Conservation (phyloP, 768 basidiomycete genomes). For the Termitomyces sp. region DNA sequence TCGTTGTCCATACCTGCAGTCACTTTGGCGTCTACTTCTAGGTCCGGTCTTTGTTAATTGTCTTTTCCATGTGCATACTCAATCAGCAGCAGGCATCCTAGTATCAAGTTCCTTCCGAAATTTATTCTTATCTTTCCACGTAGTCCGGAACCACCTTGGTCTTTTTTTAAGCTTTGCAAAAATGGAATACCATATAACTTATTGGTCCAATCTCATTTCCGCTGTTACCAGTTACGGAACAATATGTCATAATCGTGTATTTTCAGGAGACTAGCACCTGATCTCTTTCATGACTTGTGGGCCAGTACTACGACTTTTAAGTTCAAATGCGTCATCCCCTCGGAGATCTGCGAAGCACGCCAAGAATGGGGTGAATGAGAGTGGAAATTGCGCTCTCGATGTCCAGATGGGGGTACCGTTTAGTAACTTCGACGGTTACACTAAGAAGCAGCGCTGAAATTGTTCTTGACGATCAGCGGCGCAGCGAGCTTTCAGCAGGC, state of each 20-base stretch:
- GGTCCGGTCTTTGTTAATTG: neutral
- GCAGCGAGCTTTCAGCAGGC: neutral
- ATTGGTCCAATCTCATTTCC: neutral
- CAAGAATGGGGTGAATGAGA: neutral
- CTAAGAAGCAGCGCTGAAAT: neutral
- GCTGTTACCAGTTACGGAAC: neutral
- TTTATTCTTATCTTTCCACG: neutral
- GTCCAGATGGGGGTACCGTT: neutral
- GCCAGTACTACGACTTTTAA: neutral
- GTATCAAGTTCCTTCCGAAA: neutral
- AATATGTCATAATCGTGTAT: neutral
- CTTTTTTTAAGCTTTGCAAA: neutral
- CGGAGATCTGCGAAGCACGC: conserved; percentile 9
- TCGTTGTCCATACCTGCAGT: neutral
- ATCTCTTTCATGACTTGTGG: neutral
- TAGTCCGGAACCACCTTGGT: neutral
- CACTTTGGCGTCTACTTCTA: neutral
- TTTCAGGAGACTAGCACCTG: neutral
- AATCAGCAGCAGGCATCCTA: neutral
- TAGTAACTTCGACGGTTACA: neutral
- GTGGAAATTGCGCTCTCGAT: neutral
- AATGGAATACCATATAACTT: neutral
- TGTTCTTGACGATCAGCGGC: neutral
- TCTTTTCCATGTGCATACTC: neutral
- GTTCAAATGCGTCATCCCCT: conserved; percentile 7